Evolutionary conservation across 441 rosid genomes (phyloP).

Genomic region (Pelargonium cotyledonis): DNA sequence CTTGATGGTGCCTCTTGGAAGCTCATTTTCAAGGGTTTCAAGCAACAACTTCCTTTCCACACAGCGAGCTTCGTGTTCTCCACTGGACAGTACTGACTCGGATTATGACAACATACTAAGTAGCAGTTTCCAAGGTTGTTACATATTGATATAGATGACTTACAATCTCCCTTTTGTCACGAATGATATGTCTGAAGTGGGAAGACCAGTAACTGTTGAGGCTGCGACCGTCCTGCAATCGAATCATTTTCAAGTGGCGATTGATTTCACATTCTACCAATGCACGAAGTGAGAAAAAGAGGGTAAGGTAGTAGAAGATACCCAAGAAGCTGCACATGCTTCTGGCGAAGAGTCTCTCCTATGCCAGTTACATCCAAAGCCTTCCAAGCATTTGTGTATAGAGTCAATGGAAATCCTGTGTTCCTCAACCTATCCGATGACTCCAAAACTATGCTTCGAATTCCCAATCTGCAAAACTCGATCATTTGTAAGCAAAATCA

Average conservation of each 20-base stretch:
- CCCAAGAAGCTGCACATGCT: constrained; percentile 26
- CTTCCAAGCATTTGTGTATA: constrained; percentile 67
- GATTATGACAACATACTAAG: not conserved
- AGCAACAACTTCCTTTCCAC: constrained; percentile 46
- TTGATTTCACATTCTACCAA: no score
- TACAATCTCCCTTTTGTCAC: no score
- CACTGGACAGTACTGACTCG: constrained; percentile 11
- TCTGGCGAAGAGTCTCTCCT: constrained; percentile 38
- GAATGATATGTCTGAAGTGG: no score
- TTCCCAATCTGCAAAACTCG: constrained; percentile 41
- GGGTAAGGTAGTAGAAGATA: no score
- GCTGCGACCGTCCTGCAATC: no score
- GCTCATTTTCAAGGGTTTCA: constrained; percentile 50
- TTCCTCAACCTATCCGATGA: constrained; percentile 47
- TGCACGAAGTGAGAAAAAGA: no score
- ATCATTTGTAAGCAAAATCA: no score
- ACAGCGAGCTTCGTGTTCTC: constrained; percentile 44
- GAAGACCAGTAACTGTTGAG: no score
- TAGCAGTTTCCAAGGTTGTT: no score
- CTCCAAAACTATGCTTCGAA: constrained; percentile 60
- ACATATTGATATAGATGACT: no score
- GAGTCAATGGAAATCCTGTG: constrained; percentile 48
- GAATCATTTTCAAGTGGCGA: no score
- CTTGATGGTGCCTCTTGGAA: constrained; percentile 54
- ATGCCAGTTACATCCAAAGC: constrained; percentile 63